Evolutionary conservation across 192 early-diverging fungal species (phyloP).

Genomic region (Mycoemilia scoparia): DNA sequence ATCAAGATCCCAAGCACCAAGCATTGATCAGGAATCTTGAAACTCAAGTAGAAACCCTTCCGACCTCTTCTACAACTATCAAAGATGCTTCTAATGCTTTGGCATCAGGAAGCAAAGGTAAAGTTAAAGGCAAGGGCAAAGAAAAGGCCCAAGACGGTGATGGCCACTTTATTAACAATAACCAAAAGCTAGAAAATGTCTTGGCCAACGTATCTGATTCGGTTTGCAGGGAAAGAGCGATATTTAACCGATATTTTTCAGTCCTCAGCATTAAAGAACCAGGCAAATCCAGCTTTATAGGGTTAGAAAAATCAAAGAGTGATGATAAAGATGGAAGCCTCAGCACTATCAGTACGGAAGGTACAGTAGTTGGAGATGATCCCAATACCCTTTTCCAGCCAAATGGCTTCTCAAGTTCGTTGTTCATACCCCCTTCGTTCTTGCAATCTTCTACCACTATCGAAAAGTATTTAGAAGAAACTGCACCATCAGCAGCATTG

Average conservation of each 20-base stretch:
- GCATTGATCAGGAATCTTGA: no score
- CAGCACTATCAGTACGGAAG: neutral
- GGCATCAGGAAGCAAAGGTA: conserved; percentile 5
- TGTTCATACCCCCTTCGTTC: no score
- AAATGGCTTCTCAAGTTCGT: no score
- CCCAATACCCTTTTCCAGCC: no score
- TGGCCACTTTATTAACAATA: neutral
- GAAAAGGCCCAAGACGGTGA: conserved; percentile 1
- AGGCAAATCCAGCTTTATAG: conserved; percentile 3
- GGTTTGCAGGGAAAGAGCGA: neutral
- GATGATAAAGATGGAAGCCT: neutral
- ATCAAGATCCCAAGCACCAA: no score
- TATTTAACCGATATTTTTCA: conserved; percentile 7
- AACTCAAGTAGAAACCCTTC: no score
- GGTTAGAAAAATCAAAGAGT: neutral
- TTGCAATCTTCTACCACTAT: no score
- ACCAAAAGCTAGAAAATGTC: neutral
- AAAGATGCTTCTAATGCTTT: no score
- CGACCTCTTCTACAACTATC: no score
- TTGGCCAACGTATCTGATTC: neutral
- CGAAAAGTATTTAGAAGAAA: no score
- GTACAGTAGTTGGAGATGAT: no score
- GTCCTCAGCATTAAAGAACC: conserved; percentile 9
- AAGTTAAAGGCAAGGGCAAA: conserved; percentile 11
- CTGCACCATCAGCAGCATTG: no score